These are phyloP conservation scores for Mycotypha africana DNA, from an alignment of 371 early-diverging fungal genomes.

Conservation along the genomic window DNA sequence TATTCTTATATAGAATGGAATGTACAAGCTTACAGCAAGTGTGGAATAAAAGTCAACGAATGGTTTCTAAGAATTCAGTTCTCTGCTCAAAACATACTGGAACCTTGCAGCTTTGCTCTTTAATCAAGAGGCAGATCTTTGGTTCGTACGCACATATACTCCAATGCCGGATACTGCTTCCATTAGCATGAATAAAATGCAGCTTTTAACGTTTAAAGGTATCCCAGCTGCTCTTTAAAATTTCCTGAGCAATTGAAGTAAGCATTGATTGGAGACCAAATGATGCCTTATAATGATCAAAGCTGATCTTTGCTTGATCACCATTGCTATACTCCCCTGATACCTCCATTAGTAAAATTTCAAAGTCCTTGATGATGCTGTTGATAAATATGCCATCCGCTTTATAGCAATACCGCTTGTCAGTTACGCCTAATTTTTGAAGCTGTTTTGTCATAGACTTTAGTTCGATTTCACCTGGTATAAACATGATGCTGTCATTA, in stretches of 20 bases:
- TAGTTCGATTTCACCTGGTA: constrained; percentile 8
- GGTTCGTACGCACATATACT: too few relatives aligned
- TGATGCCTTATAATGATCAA: constrained; percentile 18
- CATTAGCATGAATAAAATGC: constrained; percentile 5
- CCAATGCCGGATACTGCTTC: constrained; percentile 8
- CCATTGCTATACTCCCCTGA: constrained; percentile 10
- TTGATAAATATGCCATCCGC: constrained; percentile 1
- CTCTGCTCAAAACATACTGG: too few relatives aligned
- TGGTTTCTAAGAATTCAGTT: too few relatives aligned
- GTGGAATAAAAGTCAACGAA: too few relatives aligned
- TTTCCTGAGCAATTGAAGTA: constrained; percentile 1
- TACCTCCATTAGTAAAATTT: constrained; percentile 13
- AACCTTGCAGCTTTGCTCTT: too few relatives aligned
- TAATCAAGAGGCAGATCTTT: too few relatives aligned
- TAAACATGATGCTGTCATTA: too few relatives aligned
- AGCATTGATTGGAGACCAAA: constrained; percentile 9
- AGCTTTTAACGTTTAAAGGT: constrained; percentile 5
- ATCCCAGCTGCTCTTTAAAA: constrained; percentile 11
- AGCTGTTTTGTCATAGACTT: constrained; percentile 9
- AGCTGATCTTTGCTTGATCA: constrained; percentile 5
- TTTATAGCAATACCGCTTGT: constrained; percentile 7
- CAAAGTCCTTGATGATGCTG: neutral
- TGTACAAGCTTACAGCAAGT: too few relatives aligned
- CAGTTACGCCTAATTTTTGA: constrained; percentile 5
- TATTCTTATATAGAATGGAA: too few relatives aligned